These are phyloP conservation scores for Phytopythium delawarense DNA, from an alignment of 352 stramenopile species.

Conservation along the genomic window DNA sequence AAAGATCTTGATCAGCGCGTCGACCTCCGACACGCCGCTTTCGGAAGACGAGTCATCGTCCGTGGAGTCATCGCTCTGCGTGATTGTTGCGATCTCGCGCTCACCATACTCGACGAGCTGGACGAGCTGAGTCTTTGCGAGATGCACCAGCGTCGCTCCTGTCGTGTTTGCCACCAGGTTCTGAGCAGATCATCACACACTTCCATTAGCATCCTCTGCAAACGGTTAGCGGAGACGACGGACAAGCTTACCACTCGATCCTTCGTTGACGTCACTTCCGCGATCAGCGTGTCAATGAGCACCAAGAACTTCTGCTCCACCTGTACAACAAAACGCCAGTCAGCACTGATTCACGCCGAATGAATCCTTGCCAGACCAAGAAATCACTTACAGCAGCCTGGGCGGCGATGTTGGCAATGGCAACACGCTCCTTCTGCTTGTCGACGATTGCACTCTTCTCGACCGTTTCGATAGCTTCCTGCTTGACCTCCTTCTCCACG, in stretches of 20 bases:
- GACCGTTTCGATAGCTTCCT: conserved; percentile 14
- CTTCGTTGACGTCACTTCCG: conserved; percentile 53
- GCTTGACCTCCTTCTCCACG: conserved; percentile 21
- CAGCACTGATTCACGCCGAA: neutral
- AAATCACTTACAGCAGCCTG: neutral
- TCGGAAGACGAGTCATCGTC: conserved; percentile 17
- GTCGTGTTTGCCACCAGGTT: conserved; percentile 69
- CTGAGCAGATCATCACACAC: conserved; percentile 5
- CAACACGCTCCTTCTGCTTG: neutral
- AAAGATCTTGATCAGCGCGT: conserved; percentile 66
- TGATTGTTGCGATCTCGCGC: conserved; percentile 39
- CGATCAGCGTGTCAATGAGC: conserved; percentile 55
- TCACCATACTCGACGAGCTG: conserved; percentile 59
- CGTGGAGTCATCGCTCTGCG: conserved; percentile 20
- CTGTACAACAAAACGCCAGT: conserved; percentile 11
- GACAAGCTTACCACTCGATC: conserved; percentile 31
- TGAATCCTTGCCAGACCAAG: neutral
- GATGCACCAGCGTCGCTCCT: conserved; percentile 63
- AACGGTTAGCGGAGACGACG: neutral
- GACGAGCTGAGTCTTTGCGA: conserved; percentile 65
- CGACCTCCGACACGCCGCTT: conserved; percentile 44
- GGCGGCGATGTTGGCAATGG: neutral
- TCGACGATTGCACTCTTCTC: neutral
- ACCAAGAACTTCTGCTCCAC: conserved; percentile 52
- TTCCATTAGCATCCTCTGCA: neutral